Evolutionary conservation across 2,329 filamentous ascomycete genomes (phyloP).

Genomic region (Sordariomycetes sp.): DNA sequence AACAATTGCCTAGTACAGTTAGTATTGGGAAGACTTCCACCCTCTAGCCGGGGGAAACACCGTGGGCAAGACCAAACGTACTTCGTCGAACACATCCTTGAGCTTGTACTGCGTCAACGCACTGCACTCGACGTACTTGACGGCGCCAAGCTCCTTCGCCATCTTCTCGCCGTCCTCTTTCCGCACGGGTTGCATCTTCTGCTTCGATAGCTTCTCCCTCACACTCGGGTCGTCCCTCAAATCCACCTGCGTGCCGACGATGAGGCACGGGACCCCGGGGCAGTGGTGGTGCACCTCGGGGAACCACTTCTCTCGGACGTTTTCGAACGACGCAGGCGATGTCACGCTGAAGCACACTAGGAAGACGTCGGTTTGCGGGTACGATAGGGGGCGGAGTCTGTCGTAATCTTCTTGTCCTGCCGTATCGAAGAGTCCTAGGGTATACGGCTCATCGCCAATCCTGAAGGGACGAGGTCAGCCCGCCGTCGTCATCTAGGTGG

Average conservation of each 20-base stretch:
- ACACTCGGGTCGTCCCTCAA: slow-evolving; percentile 81
- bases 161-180: slow-evolving; percentile 92
- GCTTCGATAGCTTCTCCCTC: slow-evolving; percentile 82
- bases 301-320: slow-evolving; percentile 98
- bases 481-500: background rate
- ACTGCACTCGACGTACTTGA: slow-evolving; percentile 98
- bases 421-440: slow-evolving; percentile 93
- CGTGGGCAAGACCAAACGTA: slow-evolving; percentile 29
- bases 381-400: slow-evolving; percentile 87
- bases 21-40: background rate
- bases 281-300: slow-evolving; percentile 98
- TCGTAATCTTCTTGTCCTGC: slow-evolving; percentile 99
- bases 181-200: slow-evolving; percentile 89
- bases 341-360: slow-evolving; percentile 98
- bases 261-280: slow-evolving; percentile 92
- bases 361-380: slow-evolving; percentile 97
- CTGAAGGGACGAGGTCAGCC: slow-evolving; percentile 34
- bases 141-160: slow-evolving; percentile 93
- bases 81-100: slow-evolving; percentile 99
- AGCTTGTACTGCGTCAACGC: slow-evolving; percentile 96
- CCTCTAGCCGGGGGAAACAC: background rate
- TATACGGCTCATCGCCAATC: slow-evolving; percentile 99
- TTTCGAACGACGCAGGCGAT: slow-evolving; percentile 94
- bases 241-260: slow-evolving; percentile 96
- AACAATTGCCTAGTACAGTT: slow-evolving; percentile 65